Base-by-base conservation (phyloP, 2,329 filamentous ascomycete species). In the Aspergillus sp. region DNA sequence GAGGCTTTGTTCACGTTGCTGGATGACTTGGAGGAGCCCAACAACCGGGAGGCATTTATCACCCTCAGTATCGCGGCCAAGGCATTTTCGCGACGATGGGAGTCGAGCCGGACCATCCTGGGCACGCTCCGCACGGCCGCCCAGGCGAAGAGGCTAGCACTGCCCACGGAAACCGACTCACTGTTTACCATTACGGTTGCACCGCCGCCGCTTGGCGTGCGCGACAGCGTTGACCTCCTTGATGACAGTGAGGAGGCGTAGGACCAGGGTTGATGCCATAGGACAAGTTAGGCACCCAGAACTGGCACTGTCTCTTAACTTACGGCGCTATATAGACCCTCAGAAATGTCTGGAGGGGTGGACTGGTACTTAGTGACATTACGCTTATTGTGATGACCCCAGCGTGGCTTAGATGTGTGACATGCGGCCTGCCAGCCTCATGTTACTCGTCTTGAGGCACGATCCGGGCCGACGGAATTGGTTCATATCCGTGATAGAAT, bases 1-100 rank as follows among this genome's bases (percentile, higher is more conserved):
- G 63, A 69, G 1, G 70, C 72, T 1, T 62, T 73, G 17, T 71
- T 74, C 53, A 65, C 64, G 0, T 58, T 75, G 2, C 58, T 75
- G 6, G 66, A 69, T 4, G 54, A 61, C 7, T 59, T 74, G 3
- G 66, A 68, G 7, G 59, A 69, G 8, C 53, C 61, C 2, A 57
- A 56, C 2, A 69, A 67, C 49, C 58, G 64, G 2, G 63, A 67
- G 12, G 71, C 70, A 6, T 71, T 75, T 17, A 63, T 70, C 21
- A 66, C 62, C 3, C 64, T 74, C 8, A 61, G 61, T 8, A 55
- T 70, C 8, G 65, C 67, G 3, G 66, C 69, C 4, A 64, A 67
- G 23, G 66, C 67, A 0, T 66, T 67, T 15, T 68, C 71, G 2
- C 67, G 67, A 30, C 66, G 65, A 4, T 74, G 69, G 67, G 59